phyloP scores from a whole-genome alignment of 768 basidiomycete species.

The Phanerochaete carnosa region DNA sequence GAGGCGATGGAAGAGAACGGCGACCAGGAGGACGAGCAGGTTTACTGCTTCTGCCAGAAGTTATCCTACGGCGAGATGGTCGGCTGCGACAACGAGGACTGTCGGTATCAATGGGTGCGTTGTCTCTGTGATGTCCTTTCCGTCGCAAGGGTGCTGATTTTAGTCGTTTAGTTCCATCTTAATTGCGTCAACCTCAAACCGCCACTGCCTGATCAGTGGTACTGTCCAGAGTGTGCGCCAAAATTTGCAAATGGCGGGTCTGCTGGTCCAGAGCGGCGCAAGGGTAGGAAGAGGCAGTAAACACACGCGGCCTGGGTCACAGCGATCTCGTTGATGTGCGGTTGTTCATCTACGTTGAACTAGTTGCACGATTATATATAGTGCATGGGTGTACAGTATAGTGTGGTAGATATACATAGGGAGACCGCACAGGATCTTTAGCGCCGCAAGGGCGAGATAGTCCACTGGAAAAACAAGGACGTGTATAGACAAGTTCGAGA shows the following conservation, averaged over 20 bases:
- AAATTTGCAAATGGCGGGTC: conserved; percentile 8
- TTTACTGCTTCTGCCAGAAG: conserved; percentile 64
- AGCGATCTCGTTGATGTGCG: neutral
- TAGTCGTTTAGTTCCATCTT: conserved; percentile 51
- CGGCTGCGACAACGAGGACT: conserved; percentile 56
- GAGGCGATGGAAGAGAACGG: conserved; percentile 44
- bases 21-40: conserved; percentile 53
- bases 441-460: neutral
- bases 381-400: neutral
- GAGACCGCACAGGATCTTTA: neutral
- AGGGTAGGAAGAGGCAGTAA: conserved; percentile 40
- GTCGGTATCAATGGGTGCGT: conserved; percentile 62
- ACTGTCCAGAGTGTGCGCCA: conserved; percentile 49
- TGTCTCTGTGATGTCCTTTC: neutral
- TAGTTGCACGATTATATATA: neutral
- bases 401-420: neutral
- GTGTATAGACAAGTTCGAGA: neutral
- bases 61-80: conserved; percentile 68
- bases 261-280: conserved; percentile 25
- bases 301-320: neutral
- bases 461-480: neutral
- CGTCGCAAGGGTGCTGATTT: neutral
- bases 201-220: conserved; percentile 57
- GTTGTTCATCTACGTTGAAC: neutral
- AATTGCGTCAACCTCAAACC: conserved; percentile 56